Conservation (phyloP, 768 basidiomycete genomes). For the Serendipita sp. region DNA sequence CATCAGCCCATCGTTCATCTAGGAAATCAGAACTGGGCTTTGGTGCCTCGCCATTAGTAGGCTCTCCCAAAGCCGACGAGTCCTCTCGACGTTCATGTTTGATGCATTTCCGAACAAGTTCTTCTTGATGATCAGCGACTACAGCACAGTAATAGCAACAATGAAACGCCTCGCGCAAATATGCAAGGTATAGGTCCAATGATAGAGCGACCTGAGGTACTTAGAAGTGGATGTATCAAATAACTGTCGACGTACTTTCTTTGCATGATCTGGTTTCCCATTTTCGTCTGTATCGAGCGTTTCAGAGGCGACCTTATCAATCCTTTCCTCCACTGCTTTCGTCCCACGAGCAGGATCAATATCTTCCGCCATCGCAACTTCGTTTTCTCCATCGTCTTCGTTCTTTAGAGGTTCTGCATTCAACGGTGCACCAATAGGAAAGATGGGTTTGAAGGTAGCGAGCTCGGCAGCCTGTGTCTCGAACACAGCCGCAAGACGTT, state of each 20-base stretch:
- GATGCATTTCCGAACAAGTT: constrained; percentile 87
- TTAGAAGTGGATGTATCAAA: constrained; percentile 1
- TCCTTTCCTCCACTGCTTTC: constrained; percentile 64
- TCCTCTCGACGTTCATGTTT: constrained; percentile 63
- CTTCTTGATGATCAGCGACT: constrained; percentile 83
- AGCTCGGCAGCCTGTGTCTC: constrained; percentile 52
- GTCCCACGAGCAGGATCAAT: constrained; percentile 36
- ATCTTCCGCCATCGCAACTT: constrained; percentile 14
- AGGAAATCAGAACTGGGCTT: constrained; percentile 26
- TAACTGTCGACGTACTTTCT: constrained; percentile 38
- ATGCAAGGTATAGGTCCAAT: constrained; percentile 85
- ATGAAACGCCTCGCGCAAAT: constrained; percentile 82
- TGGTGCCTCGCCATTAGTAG: constrained; percentile 37
- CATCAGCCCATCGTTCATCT: constrained; percentile 85
- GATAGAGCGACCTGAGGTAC: constrained; percentile 51
- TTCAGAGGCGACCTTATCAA: constrained; percentile 60
- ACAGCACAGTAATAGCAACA: constrained; percentile 97
- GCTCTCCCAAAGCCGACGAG: constrained; percentile 22
- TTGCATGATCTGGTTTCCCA: constrained; percentile 46
- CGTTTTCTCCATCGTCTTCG: constrained; percentile 30
- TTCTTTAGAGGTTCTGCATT: constrained; percentile 17
- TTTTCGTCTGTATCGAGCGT: constrained; percentile 49
- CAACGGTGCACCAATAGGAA: background rate
- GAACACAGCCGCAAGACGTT: constrained; percentile 49
- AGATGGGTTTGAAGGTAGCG: constrained; percentile 24